phyloP scores from a whole-genome alignment of 2,329 filamentous ascomycete genomes.

The Colletotrichum kahawae region DNA sequence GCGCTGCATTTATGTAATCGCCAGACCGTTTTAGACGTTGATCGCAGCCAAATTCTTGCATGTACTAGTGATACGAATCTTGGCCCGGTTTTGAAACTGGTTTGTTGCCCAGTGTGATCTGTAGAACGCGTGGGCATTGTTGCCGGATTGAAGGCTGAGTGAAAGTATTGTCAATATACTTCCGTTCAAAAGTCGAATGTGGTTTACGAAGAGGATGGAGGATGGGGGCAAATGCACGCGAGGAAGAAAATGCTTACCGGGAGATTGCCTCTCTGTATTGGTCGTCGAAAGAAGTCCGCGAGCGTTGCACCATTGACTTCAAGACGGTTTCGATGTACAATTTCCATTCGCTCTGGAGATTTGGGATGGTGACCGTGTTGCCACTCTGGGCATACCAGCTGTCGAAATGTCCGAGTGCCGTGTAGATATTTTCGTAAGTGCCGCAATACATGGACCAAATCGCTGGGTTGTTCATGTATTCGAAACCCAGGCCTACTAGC shows the following conservation, averaged over 20 bases:
- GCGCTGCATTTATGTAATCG: background rate
- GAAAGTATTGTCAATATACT: background rate
- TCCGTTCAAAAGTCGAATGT: background rate
- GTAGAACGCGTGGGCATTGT: background rate
- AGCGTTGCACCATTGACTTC: background rate
- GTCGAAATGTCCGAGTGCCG: background rate
- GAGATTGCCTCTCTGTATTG: background rate
- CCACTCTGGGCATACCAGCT: background rate
- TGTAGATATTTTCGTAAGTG: background rate
- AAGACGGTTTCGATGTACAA: background rate
- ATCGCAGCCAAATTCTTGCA: background rate
- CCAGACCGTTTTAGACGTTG: background rate
- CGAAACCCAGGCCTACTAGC: background rate
- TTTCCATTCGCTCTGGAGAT: background rate
- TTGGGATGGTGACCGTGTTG: background rate
- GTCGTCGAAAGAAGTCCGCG: background rate
- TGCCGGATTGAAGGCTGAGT: background rate
- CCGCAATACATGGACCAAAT: background rate
- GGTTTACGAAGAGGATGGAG: background rate
- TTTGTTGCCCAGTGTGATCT: background rate
- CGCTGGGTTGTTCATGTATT: background rate
- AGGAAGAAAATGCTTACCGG: background rate
- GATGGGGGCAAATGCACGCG: background rate
- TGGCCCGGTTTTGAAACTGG: background rate
- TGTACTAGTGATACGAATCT: background rate